Conservation (phyloP, 2,329 filamentous ascomycete species). For the Diaporthe vaccinii region DNA sequence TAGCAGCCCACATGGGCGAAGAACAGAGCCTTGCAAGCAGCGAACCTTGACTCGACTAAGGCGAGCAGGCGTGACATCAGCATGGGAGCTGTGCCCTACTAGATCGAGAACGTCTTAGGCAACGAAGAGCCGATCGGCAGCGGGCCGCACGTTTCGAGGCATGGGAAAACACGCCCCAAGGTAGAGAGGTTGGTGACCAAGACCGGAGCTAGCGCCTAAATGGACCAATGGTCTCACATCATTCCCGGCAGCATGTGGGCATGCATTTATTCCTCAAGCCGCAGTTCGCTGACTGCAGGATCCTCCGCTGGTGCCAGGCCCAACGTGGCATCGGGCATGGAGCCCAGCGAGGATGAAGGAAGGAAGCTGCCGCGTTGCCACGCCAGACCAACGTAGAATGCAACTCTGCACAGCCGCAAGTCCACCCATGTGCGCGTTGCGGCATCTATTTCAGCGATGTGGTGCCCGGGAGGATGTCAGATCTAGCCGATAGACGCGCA, state of each 20-base stretch:
- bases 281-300: conserved; percentile 25
- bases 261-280: conserved; percentile 3
- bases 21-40: conserved; percentile 21
- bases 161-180: background rate
- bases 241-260: conserved; percentile 10
- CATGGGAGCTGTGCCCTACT: conserved; percentile 7
- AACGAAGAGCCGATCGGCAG: conserved; percentile 24
- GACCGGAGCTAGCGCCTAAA: conserved; percentile 24
- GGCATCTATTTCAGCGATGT: background rate
- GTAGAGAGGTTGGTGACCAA: background rate
- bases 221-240: conserved; percentile 29
- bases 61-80: background rate
- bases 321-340: conserved; percentile 2
- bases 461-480: background rate
- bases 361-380: conserved; percentile 25
- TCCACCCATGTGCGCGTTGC: background rate
- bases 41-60: conserved; percentile 5
- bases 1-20: conserved; percentile 24
- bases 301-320: conserved; percentile 22
- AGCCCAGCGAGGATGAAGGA: background rate
- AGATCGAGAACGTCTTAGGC: conserved; percentile 11
- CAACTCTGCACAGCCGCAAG: conserved; percentile 33
- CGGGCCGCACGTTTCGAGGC: conserved; percentile 15
- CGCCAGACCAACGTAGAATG: conserved; percentile 16
- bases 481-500: conserved; percentile 16